Percentiles rank a stretch among this genome's conserved stretches.
phyloP scores from a whole-genome alignment of 148 eudicot genomes.

The Rhododendron vialii region DNA sequence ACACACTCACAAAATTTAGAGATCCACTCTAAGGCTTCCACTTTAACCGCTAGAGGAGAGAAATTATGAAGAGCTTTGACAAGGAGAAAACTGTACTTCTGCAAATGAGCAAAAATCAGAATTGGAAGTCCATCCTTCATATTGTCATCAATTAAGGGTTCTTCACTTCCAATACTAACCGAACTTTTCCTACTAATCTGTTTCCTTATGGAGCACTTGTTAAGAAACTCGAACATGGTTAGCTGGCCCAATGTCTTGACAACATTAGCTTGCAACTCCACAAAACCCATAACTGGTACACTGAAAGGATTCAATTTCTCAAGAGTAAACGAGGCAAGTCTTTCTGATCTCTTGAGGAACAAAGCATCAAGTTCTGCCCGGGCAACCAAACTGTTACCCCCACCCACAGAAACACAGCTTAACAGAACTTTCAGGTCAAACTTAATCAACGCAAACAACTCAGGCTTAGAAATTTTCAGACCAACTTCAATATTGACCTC shows the following conservation, averaged over 20 bases:
- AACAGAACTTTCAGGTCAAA: slow-evolving; percentile 76
- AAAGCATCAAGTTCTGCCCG: slow-evolving; percentile 49
- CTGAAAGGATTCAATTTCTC: slow-evolving; percentile 51
- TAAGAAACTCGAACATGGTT: slow-evolving; percentile 54
- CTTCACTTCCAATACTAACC: slow-evolving; percentile 24
- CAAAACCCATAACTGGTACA: slow-evolving; percentile 32
- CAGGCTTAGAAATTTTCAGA: slow-evolving; percentile 41
- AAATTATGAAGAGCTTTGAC: slow-evolving; percentile 50
- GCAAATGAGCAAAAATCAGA: slow-evolving; percentile 42
- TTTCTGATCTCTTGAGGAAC: slow-evolving; percentile 58
- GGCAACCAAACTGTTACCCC: slow-evolving; percentile 35
- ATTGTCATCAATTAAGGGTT: slow-evolving; percentile 18
- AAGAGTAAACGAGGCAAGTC: slow-evolving; percentile 40
- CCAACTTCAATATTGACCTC: slow-evolving; percentile 5
- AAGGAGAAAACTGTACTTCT: slow-evolving; percentile 53
- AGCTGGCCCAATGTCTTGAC: slow-evolving; percentile 54
- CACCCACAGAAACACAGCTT: slow-evolving; percentile 54
- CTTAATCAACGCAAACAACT: slow-evolving; percentile 66
- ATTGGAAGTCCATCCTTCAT: slow-evolving; percentile 21
- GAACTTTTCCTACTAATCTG: slow-evolving; percentile 17
- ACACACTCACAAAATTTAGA: slow-evolving; percentile 53
- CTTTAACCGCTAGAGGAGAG: slow-evolving; percentile 72
- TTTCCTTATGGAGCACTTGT: slow-evolving; percentile 46
- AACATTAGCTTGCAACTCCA: slow-evolving; percentile 62
- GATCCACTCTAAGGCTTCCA: slow-evolving; percentile 78